These are phyloP conservation scores for Corymbia citriodora DNA, from an alignment of 441 rosid genomes.

Conservation along the genomic window DNA sequence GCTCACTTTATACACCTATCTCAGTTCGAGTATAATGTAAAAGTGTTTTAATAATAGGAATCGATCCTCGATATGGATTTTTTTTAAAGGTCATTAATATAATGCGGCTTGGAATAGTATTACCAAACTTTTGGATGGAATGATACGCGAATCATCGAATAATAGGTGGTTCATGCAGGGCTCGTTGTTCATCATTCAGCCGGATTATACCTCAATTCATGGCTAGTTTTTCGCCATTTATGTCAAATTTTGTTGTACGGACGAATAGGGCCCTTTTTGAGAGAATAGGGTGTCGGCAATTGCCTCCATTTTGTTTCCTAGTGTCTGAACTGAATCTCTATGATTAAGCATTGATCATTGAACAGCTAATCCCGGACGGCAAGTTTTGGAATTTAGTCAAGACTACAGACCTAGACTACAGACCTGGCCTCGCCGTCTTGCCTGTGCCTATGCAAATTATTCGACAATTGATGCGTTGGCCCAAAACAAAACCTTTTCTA, in stretches of 20 bases:
- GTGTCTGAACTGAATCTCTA: neutral
- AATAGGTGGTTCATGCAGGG: rapidly evolving
- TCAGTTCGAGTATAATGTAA: too few species aligned
- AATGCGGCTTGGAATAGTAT: neutral
- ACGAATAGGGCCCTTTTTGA: neutral
- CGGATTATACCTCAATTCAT: neutral
- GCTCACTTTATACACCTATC: too few species aligned
- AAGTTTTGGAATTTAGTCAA: neutral
- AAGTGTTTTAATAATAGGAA: too few species aligned
- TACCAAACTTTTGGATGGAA: neutral
- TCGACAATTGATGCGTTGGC: neutral
- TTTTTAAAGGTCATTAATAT: neutral
- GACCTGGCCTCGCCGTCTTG: neutral
- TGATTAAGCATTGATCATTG: neutral
- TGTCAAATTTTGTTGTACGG: neutral
- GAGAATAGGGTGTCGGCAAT: neutral
- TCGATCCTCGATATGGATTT: too few species aligned
- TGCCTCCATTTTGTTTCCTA: neutral
- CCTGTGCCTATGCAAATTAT: neutral
- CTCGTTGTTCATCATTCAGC: neutral
- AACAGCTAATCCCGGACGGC: neutral
- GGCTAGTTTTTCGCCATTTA: neutral
- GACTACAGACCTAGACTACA: neutral
- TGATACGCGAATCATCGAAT: neutral
- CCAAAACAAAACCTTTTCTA: neutral